Evolutionary conservation across 1,284 basidiomycete genomes (phyloP), one percentile per base, ranked within the genome.

Genomic region (Sphaerobolus stellatus): DNA sequence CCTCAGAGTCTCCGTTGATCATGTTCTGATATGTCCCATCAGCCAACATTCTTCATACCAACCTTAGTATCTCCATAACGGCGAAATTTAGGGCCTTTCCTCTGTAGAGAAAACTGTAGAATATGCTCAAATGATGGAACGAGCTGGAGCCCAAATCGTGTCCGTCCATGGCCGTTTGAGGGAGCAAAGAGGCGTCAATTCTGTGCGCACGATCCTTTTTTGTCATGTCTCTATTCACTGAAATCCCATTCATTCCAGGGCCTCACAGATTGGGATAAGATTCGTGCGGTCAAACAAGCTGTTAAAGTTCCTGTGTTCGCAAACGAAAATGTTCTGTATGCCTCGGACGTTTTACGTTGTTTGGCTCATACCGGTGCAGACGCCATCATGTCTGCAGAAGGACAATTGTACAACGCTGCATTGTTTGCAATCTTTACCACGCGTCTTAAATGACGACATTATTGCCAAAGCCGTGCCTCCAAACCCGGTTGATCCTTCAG

Each of bases 61-160:
- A 96, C 63, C 81, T 98, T 3, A 79, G 81, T 0, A 77, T 98
- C 11, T 96, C 97, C 0, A 93, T 98, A 1, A 98, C 94, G 0
- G 96, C 94, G 48, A 99, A 99, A 69, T 97, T 98, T 72, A 83
- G 97, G 8, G 86, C 97, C 1, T 98, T 96, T 70, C 83, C 90
- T 86, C 86, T 0, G 70, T 91, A 4, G 88, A 92, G 64, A 90
- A 89, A 72, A 98, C 96, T 0, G 83, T 98, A 1, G 86, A 86
- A 56, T 99, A 98, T 64, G 97, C 96, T 1, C 80, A 87, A 65
- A 95, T 98, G 93, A 82, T 99, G 50, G 94, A 98, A 71, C 75
- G 86, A 0, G 94, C 96, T 0, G 97, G 96, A 0, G 96, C 96
- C 0, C 96, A 98, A 68, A 94, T 98, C 57, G 74, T 98, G 13